These are phyloP conservation scores for Pythium chondricola DNA, from an alignment of 352 stramenopile species.

Conservation along the genomic window DNA sequence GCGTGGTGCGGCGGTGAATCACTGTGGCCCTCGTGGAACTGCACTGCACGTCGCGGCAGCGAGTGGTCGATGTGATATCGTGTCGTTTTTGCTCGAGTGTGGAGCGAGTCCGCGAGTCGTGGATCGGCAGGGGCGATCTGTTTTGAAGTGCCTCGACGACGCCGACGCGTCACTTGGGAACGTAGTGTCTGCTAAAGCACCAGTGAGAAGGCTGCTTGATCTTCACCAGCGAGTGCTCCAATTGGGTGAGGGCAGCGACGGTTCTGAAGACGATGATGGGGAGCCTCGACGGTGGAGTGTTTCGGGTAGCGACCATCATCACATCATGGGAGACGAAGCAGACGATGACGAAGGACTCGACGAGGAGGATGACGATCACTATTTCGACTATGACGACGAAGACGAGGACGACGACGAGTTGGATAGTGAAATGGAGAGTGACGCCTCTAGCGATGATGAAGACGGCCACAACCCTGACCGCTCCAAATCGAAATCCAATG, in stretches of 20 bases:
- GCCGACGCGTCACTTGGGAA: not conserved
- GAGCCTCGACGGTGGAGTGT: not conserved
- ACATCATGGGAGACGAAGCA: slow-evolving; percentile 42
- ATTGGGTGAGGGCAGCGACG: slow-evolving; percentile 38
- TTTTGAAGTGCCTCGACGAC: slow-evolving; percentile 37
- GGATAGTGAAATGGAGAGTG: slow-evolving; percentile 24
- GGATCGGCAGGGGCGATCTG: slow-evolving; percentile 44
- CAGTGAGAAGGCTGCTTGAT: slow-evolving; percentile 54
- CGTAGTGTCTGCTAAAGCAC: slow-evolving; percentile 26
- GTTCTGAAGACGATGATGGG: slow-evolving; percentile 32
- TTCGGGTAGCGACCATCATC: slow-evolving; percentile 28
- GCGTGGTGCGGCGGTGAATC: slow-evolving; percentile 61
- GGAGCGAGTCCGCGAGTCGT: slow-evolving; percentile 48
- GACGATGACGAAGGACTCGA: slow-evolving; percentile 46
- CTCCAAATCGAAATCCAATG: too few species aligned
- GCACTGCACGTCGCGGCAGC: slow-evolving; percentile 61
- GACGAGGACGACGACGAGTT: slow-evolving; percentile 21
- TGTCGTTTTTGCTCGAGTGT: slow-evolving; percentile 72
- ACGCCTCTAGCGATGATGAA: slow-evolving; percentile 8
- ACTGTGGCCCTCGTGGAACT: slow-evolving; percentile 40
- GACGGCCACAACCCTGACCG: not conserved
- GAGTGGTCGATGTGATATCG: slow-evolving; percentile 60
- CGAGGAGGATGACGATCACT: slow-evolving; percentile 43
- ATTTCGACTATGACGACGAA: slow-evolving; percentile 51
- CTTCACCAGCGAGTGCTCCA: slow-evolving; percentile 27